Base-by-base conservation (phyloP, 495 filamentous ascomycete species). In the Tuber brumale region DNA sequence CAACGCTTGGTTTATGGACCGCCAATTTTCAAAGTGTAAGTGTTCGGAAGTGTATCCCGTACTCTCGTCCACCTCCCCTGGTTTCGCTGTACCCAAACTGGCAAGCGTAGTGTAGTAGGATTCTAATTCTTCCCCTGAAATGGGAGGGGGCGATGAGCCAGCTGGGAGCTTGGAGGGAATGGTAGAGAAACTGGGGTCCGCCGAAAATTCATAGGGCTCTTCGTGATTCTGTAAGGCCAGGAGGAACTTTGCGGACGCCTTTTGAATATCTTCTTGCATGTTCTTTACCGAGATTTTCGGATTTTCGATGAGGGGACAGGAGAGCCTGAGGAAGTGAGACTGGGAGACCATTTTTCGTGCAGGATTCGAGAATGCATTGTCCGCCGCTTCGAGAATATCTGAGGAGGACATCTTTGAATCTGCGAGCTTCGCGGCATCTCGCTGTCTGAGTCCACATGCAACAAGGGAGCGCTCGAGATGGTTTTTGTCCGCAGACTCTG, bases 21-120 rank as follows among this genome's bases (percentile, higher is more conserved):
- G 57, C 57, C 57, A 66, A 35, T 66, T 66, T 66, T 66, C 57
- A 5, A 66, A 66, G 57, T 66, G 57, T 35, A 66, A 35, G 57
- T 66, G 57, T 35, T 66, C 57, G 0, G 27, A 5, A 35, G 57
- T 66, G 57, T 66, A 66, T 35, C 57, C 57, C 12, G 57, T 66
- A 8, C 57, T 35, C 27, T 19, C 57, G 6, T 66, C 57, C 8
- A 66, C 57, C 27, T 31, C n/a, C 12, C 57, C 57, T 35, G 6
- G 27, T 66, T 35, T 66, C 5, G 57, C 12, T 14, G 3, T 19
- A 3, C 57, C 57, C 57, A 66, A 35, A 35, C 12, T 35, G 8
- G 57, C 57, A 35, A 66, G 57, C 27, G 57, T 35, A 12, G 14
- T 66, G 57, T 66, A 66, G 27, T 66, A 66, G 57, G 14, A 66